Percentiles rank a stretch among this genome's conserved stretches.
These are phyloP conservation scores for Penicillium hesseltinei DNA, from an alignment of 2,329 filamentous ascomycete genomes.

Conservation along the genomic window DNA sequence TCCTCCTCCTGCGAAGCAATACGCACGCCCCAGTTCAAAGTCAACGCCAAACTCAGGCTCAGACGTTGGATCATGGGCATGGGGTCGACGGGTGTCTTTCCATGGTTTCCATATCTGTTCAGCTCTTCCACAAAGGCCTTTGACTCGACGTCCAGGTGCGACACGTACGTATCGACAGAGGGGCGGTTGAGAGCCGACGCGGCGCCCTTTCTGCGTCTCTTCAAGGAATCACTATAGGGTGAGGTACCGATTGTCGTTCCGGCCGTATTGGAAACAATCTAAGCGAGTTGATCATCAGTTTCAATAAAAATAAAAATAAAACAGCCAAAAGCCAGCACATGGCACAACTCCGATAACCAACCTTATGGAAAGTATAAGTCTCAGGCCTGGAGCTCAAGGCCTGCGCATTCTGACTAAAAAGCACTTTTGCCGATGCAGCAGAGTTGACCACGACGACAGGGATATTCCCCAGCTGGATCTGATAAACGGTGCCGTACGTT, in stretches of 20 bases:
- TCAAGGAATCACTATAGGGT: conserved; percentile 64
- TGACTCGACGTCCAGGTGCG: conserved; percentile 62
- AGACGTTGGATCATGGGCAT: conserved; percentile 68
- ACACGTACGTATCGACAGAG: conserved; percentile 61
- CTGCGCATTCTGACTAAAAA: conserved; percentile 55
- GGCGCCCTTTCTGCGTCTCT: conserved; percentile 63
- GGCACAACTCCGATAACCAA: conserved; percentile 20
- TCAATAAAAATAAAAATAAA: neutral
- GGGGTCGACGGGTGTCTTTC: conserved; percentile 57
- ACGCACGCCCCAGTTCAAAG: conserved; percentile 65
- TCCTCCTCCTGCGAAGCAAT: conserved; percentile 60
- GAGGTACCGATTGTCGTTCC: conserved; percentile 68
- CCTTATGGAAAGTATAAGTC: conserved; percentile 61
- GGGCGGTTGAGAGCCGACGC: conserved; percentile 65
- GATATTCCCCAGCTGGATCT: conserved; percentile 58
- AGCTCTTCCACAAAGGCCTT: conserved; percentile 63
- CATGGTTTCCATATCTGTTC: conserved; percentile 56
- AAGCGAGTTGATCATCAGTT: neutral
- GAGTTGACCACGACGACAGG: conserved; percentile 58
- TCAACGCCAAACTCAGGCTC: conserved; percentile 60
- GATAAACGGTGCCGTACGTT: conserved; percentile 53
- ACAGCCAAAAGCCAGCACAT: neutral
- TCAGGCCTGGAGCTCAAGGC: conserved; percentile 56
- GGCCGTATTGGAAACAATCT: conserved; percentile 63
- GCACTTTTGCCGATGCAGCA: conserved; percentile 49